Percentiles rank a stretch among this genome's conserved stretches.
Evolutionary conservation across 2,329 filamentous ascomycete species (phyloP).

Genomic region (Ascochyta fabae): DNA sequence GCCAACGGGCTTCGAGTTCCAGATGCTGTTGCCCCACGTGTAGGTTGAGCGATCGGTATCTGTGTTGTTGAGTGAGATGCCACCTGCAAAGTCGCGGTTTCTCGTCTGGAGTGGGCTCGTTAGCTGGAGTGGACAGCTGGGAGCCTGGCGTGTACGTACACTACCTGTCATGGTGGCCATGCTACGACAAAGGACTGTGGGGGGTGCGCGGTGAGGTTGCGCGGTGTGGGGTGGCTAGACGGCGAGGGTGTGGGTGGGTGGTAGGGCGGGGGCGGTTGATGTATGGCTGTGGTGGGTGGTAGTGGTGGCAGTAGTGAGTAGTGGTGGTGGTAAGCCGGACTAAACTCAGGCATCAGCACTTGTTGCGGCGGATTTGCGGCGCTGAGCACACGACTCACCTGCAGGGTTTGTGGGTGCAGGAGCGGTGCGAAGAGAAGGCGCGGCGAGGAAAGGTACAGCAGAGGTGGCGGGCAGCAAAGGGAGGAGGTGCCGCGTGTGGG

Average conservation of each 20-base stretch:
- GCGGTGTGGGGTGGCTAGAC: conserved; percentile 2
- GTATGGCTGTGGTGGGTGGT: conserved; percentile 14
- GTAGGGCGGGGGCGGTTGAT: conserved; percentile 3
- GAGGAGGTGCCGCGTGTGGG: conserved; percentile 22
- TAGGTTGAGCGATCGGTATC: conserved; percentile 40
- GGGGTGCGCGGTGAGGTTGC: conserved; percentile 3
- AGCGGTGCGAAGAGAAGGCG: conserved; percentile 27
- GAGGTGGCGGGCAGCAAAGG: conserved; percentile 35
- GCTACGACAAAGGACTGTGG: conserved; percentile 28
- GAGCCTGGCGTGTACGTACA: conserved; percentile 28
- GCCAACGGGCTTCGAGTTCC: conserved; percentile 39
- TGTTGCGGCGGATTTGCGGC: conserved; percentile 21
- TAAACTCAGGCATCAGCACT: conserved; percentile 46
- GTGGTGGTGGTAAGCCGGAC: conserved; percentile 32
- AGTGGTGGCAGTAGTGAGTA: background rate
- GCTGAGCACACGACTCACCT: conserved; percentile 23
- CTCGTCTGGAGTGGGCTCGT: conserved; percentile 28
- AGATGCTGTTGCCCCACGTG: conserved; percentile 47
- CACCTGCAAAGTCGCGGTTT: conserved; percentile 39
- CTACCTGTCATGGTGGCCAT: conserved; percentile 42
- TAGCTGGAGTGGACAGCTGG: conserved; percentile 4
- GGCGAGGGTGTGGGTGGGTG: background rate
- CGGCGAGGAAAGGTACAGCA: conserved; percentile 35
- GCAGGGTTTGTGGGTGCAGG: conserved; percentile 20
- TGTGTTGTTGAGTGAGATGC: conserved; percentile 38